Evolutionary conservation across 192 early-diverging fungal species (phyloP).

Genomic region (Podila epigama): DNA sequence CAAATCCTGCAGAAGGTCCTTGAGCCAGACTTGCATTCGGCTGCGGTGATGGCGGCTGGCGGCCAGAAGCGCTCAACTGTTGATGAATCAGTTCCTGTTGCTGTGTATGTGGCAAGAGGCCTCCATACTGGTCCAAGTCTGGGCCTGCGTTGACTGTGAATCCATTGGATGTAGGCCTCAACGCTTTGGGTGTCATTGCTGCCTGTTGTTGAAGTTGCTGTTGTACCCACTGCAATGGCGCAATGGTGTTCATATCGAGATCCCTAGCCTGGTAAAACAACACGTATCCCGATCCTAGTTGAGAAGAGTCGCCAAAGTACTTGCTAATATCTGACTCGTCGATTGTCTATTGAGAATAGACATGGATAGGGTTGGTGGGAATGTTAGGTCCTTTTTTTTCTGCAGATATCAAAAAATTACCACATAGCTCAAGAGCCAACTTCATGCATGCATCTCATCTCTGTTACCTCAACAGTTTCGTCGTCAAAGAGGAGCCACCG

Average conservation of each 20-base stretch:
- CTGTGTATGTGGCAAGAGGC: constrained; percentile 34
- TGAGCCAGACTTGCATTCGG: neutral
- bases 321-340: constrained; percentile 79
- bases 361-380: no score
- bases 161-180: constrained; percentile 7
- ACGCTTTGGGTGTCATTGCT: neutral
- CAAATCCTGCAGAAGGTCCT: neutral
- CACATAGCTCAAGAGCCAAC: neutral
- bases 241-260: constrained; percentile 39
- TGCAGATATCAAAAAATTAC: neutral
- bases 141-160: neutral
- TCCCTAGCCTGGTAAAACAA: constrained; percentile 77
- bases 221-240: constrained; percentile 39
- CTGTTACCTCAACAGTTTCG: constrained; percentile 84
- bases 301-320: constrained; percentile 82
- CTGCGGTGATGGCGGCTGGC: neutral
- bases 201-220: constrained; percentile 31
- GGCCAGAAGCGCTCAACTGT: constrained; percentile 20
- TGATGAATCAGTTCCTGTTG: constrained; percentile 44
- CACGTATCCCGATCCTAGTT: constrained; percentile 80
- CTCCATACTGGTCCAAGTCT: constrained; percentile 39
- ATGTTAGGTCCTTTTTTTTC: neutral
- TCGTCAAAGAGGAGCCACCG: constrained; percentile 98
- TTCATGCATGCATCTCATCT: neutral
- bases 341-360: constrained; percentile 56